A percentile compares a stretch with the other conserved stretches of the same genome.
Evolutionary conservation across 1,139 yeast species (phyloP).

Genomic region (Taphrina confusa): DNA sequence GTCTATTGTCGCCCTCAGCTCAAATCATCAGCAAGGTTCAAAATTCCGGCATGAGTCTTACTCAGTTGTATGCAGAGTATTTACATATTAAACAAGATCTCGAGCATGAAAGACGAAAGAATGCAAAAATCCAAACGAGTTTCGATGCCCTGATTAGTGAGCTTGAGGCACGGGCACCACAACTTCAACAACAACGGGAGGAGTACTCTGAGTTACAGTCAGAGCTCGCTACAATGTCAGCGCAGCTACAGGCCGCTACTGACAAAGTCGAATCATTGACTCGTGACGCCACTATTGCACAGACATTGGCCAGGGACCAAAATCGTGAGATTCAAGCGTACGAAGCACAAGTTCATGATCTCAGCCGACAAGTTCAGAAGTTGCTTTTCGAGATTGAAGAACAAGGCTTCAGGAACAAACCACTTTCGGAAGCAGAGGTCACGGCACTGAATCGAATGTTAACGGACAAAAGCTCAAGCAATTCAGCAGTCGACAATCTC

Average conservation of each 20-base stretch:
- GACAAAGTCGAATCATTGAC: conserved; percentile 51
- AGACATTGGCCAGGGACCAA: conserved; percentile 42
- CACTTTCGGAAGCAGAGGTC: conserved; percentile 61
- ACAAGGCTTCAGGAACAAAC: conserved; percentile 55
- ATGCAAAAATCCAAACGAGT: conserved; percentile 68
- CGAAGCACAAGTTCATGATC: conserved; percentile 58
- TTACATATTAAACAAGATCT: conserved; percentile 63
- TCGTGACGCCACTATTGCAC: conserved; percentile 44
- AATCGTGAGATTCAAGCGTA: conserved; percentile 47
- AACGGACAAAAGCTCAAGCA: conserved; percentile 17
- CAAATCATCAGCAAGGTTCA: conserved; percentile 53
- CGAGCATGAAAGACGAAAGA: conserved; percentile 69
- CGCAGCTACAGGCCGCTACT: conserved; percentile 52
- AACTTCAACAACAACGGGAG: conserved; percentile 66
- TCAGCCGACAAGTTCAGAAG: conserved; percentile 76
- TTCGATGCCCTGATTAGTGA: conserved; percentile 71
- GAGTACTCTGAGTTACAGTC: conserved; percentile 54
- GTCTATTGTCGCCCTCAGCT: conserved; percentile 51
- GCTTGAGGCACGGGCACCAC: conserved; percentile 77
- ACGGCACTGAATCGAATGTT: conserved; percentile 50
- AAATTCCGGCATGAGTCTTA: conserved; percentile 62
- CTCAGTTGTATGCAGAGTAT: conserved; percentile 69
- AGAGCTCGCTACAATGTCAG: conserved; percentile 57
- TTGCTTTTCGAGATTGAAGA: conserved; percentile 68
- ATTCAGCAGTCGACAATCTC: conserved; percentile 49